Evolutionary conservation across 441 rosid genomes (phyloP), one percentile per base, ranked within the genome.

Genomic region (Syzygium syzygioides): DNA sequence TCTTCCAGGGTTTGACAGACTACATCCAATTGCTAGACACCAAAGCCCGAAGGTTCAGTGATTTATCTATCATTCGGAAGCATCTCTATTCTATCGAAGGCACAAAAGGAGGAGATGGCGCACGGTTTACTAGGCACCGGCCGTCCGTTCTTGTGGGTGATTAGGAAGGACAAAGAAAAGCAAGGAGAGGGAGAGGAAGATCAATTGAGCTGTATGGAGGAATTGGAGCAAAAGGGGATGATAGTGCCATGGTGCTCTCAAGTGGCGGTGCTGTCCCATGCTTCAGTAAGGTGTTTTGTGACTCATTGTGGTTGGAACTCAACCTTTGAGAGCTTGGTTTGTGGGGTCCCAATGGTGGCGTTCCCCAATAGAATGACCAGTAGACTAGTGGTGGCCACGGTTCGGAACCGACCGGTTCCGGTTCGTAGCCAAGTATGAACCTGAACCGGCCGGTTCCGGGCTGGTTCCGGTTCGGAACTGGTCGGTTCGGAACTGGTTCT

Each of bases 291-390:
- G 9, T 91, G 93, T 30, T 92, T 93, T 18, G 37, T 91, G 83
- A 88, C 92, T 18, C 94, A 93, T 28, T 87, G 91, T 30, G 91
- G 94, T 41, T 91, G 93, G 93, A 92, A 92, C 80, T 92, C 92
- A 2, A 90, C 91, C 2, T 14, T 86, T 6, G 93, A 93, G 80
- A 88, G 91, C 89, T 52, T 93, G 83, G 86, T 52, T 28, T 86
- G 64, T 4, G 92, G 91, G 6, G 91, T 91, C 10, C 92, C 93
- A 5, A 60, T 92, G 79, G 91, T 93, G 86, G 92, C 88, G 7
- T 87, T 89, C 37, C 94, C 1, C 94, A 87, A 34, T 93, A 88
- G 91, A 41, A 88, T 1, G 94, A 93, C 48, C 94, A 93, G 45
- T n/a, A n/a, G n/a, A n/a, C n/a, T n/a, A n/a, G n/a, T n/a, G n/a